phyloP scores from a whole-genome alignment of 176 grass and related monocot genomes.

The Musa troglodytarum region DNA sequence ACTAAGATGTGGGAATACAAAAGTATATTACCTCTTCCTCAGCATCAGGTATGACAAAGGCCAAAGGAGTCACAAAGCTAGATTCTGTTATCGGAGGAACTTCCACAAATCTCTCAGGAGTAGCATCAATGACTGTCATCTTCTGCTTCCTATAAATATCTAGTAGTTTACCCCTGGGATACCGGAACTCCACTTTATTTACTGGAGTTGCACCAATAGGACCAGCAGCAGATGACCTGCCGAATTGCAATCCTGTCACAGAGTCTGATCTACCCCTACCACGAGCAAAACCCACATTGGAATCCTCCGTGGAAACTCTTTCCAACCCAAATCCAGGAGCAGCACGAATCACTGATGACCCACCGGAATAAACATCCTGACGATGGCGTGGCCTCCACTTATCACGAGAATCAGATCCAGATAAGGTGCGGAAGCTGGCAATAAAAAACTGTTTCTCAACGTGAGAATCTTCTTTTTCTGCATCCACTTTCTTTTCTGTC shows the following conservation, averaged over 20 bases:
- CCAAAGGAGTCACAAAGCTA: conserved; percentile 49
- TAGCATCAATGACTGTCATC: conserved; percentile 32
- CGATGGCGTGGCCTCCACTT: conserved; percentile 98
- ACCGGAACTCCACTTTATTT: conserved; percentile 39
- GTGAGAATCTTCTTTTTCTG: conserved; percentile 52
- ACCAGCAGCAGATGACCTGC: conserved; percentile 30
- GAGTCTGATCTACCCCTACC: conserved; percentile 77
- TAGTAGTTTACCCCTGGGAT: conserved; percentile 92
- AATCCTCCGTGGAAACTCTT: conserved; percentile 32
- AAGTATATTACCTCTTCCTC: conserved; percentile 59
- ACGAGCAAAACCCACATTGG: conserved; percentile 73
- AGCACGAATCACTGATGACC: conserved; percentile 49
- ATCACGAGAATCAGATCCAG: conserved; percentile 84
- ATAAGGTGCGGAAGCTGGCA: conserved; percentile 26
- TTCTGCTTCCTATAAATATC: conserved; percentile 86
- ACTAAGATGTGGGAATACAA: background rate
- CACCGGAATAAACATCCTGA: conserved; percentile 49
- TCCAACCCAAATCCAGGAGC: conserved; percentile 71
- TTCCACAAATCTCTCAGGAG: conserved; percentile 38
- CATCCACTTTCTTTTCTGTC: conserved; percentile 60
- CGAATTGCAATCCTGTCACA: conserved; percentile 28
- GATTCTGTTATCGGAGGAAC: conserved; percentile 61
- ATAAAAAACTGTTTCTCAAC: conserved; percentile 57
- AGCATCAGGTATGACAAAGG: conserved; percentile 57
- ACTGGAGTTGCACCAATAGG: conserved; percentile 55